Percentiles rank a stretch among this genome's conserved stretches.
Conservation (phyloP, 768 basidiomycete genomes). For the Tricholoma terreum region DNA sequence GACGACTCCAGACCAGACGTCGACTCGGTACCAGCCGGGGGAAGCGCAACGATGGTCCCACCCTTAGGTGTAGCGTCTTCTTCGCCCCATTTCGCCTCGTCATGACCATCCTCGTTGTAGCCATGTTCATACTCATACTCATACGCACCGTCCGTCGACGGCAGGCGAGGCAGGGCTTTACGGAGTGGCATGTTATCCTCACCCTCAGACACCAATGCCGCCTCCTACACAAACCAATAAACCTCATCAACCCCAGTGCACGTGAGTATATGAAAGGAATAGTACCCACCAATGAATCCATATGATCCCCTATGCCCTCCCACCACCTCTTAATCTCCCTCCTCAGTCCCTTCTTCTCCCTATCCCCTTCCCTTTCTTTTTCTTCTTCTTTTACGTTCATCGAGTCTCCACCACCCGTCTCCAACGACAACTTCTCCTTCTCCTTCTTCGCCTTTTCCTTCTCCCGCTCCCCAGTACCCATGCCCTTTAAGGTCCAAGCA, state of each 20-base stretch:
- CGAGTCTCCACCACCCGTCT: not conserved
- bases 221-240: slow-evolving; percentile 38
- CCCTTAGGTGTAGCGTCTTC: not conserved
- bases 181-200: slow-evolving; percentile 10
- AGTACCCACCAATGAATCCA: slow-evolving; percentile 55
- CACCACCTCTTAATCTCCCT: slow-evolving; percentile 66
- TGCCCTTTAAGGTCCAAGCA: not conserved
- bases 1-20: too few species aligned
- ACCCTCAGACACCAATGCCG: slow-evolving; percentile 16
- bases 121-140: slow-evolving; percentile 24
- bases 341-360: slow-evolving; percentile 48
- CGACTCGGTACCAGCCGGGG: not conserved
- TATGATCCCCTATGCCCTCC: slow-evolving; percentile 57
- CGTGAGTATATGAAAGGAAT: not conserved
- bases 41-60: not conserved
- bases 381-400: not conserved
- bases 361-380: not conserved
- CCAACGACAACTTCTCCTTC: not conserved
- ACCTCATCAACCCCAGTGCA: not conserved
- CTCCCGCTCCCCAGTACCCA: slow-evolving; percentile 9
- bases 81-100: not conserved
- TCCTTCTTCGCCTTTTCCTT: slow-evolving; percentile 1
- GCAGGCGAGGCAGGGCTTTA: slow-evolving; percentile 59
- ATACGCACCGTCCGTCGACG: slow-evolving; percentile 53
- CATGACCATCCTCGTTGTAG: slow-evolving; percentile 7